These are phyloP conservation scores for Eucalyptus tenuipes DNA, from an alignment of 345 rosid species.

Conservation along the genomic window DNA sequence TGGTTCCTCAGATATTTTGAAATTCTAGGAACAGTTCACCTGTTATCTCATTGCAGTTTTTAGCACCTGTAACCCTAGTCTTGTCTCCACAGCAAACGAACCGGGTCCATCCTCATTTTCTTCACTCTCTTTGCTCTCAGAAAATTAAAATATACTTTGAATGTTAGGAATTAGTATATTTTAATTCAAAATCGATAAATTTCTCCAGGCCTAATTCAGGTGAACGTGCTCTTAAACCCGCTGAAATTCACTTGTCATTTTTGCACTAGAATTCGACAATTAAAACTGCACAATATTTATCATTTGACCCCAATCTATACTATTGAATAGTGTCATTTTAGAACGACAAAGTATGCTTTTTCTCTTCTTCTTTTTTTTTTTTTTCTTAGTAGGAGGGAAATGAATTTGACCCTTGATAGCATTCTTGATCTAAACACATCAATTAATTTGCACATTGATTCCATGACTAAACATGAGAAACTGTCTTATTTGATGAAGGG, in stretches of 20 bases:
- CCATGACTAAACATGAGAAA: background rate
- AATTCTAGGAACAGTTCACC: background rate
- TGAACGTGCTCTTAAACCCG: background rate
- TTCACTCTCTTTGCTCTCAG: background rate
- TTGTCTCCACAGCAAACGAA: background rate
- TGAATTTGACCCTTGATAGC: background rate
- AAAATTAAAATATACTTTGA: background rate
- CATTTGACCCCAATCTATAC: background rate
- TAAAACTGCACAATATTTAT: background rate
- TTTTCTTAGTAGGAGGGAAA: background rate
- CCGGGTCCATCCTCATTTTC: background rate
- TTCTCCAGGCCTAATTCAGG: background rate
- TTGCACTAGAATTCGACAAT: background rate
- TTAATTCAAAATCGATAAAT: background rate
- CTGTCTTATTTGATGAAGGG: background rate
- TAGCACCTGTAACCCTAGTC: background rate
- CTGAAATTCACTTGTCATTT: background rate
- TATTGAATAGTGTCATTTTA: background rate
- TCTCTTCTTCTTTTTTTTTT: background rate
- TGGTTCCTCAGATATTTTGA: background rate
- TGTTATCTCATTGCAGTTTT: background rate
- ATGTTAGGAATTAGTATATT: background rate
- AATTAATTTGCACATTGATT: background rate
- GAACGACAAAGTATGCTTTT: background rate
- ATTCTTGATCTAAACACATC: background rate